phyloP scores from a whole-genome alignment of 345 rosid genomes.

The Citrus sp. region DNA sequence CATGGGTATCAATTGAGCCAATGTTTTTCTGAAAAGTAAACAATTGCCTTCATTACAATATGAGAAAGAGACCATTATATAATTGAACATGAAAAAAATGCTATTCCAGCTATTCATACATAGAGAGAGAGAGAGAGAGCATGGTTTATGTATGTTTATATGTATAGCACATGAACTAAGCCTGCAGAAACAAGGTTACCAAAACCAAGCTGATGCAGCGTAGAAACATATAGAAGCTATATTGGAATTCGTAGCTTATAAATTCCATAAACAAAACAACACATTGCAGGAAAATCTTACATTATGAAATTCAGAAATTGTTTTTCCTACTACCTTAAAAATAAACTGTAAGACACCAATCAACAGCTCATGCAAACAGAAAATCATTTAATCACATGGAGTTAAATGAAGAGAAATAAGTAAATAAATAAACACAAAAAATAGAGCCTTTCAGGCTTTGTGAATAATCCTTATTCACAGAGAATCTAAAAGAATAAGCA shows the following conservation, averaged over 20 bases:
- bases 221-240: background rate
- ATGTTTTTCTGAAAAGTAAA: constrained; percentile 67
- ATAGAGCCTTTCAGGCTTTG: background rate
- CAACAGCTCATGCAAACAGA: background rate
- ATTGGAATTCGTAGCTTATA: background rate
- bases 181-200: background rate
- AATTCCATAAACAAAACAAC: background rate
- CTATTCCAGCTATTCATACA: background rate
- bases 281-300: background rate
- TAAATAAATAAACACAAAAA: background rate
- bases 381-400: background rate
- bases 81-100: background rate
- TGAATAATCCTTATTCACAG: background rate
- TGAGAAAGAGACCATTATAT: background rate
- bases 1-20: constrained; percentile 82
- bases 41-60: constrained; percentile 4
- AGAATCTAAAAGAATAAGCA: background rate
- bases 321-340: background rate
- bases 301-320: background rate
- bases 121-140: background rate
- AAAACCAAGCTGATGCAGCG: background rate
- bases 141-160: too few species aligned
- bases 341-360: too few species aligned
- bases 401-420: background rate
- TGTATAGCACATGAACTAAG: too few species aligned